phyloP scores from a whole-genome alignment of 805 yeast genomes.

The Citeromyces matritensis region DNA sequence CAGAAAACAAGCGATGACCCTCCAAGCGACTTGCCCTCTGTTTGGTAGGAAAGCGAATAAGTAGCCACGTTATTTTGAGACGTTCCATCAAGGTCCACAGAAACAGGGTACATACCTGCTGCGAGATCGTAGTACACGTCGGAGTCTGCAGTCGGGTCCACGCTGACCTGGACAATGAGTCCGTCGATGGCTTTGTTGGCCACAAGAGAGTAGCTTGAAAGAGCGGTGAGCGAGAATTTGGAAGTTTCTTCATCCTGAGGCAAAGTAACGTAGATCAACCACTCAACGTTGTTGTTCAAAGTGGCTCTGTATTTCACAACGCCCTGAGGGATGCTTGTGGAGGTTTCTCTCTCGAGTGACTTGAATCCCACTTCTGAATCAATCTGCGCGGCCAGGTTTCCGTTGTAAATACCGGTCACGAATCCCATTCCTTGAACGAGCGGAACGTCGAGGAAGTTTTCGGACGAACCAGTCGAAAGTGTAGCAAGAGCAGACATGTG shows the following conservation, averaged over 20 bases:
- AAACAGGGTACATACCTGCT: conserved; percentile 53
- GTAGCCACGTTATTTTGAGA: conserved; percentile 9
- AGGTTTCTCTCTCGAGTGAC: conserved; percentile 18
- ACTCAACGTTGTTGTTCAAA: conserved; percentile 22
- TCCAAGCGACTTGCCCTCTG: conserved; percentile 31
- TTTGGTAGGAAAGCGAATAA: conserved; percentile 31
- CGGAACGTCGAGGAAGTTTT: conserved; percentile 28
- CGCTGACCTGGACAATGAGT: conserved; percentile 34
- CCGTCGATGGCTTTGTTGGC: conserved; percentile 21
- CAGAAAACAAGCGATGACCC: conserved; percentile 32
- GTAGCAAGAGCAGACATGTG: conserved; percentile 34
- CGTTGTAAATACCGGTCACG: conserved; percentile 33
- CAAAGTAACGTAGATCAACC: conserved; percentile 36
- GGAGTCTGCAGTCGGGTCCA: conserved; percentile 18
- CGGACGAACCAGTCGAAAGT: conserved; percentile 12
- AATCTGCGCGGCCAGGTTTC: conserved; percentile 26
- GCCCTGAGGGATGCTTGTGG: conserved; percentile 11
- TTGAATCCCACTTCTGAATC: conserved; percentile 29
- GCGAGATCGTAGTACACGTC: conserved; percentile 40
- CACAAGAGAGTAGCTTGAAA: conserved; percentile 16
- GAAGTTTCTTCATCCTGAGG: conserved; percentile 14
- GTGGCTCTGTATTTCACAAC: conserved; percentile 22
- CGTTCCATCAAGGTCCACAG: conserved; percentile 23
- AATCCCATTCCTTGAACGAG: conserved; percentile 51
- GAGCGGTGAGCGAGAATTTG: conserved; percentile 15